Conservation (phyloP, 2,329 filamentous ascomycete genomes). For the Microcyclospora pomicola region DNA sequence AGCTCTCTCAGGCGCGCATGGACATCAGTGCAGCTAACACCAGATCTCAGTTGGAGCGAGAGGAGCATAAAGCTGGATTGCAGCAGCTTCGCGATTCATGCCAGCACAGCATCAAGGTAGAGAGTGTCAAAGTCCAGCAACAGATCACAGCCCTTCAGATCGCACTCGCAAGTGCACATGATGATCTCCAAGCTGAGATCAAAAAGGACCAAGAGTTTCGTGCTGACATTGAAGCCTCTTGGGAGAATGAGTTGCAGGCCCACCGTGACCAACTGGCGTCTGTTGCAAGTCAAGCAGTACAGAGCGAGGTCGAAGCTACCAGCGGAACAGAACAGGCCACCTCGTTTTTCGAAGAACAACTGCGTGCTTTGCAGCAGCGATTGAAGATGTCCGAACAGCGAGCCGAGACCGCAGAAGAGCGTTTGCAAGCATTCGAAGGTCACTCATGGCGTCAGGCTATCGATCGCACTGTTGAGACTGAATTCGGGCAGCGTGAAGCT, state of each 20-base stretch:
- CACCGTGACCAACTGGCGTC: not conserved
- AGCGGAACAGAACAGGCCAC: not conserved
- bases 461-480: too few species aligned
- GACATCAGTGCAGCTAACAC: too few species aligned
- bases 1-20: not conserved
- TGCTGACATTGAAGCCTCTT: slow-evolving; percentile 2
- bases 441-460: not conserved
- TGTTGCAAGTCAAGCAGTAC: not conserved
- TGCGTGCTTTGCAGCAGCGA: not conserved
- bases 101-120: slow-evolving; percentile 1
- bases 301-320: not conserved
- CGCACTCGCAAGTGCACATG: slow-evolving; percentile 1
- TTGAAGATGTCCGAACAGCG: not conserved
- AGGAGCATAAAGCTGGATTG: not conserved
- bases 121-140: not conserved
- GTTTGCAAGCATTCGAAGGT: not conserved
- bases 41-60: not conserved
- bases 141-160: slow-evolving; percentile 1
- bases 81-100: not conserved
- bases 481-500: too few species aligned
- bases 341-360: not conserved
- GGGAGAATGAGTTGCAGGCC: slow-evolving; percentile 1
- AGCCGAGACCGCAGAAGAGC: not conserved
- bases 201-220: slow-evolving; percentile 1
- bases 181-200: slow-evolving; percentile 1